These are phyloP conservation scores for Suhomyces kilbournensis DNA, from an alignment of 805 yeast genomes.

Conservation along the genomic window DNA sequence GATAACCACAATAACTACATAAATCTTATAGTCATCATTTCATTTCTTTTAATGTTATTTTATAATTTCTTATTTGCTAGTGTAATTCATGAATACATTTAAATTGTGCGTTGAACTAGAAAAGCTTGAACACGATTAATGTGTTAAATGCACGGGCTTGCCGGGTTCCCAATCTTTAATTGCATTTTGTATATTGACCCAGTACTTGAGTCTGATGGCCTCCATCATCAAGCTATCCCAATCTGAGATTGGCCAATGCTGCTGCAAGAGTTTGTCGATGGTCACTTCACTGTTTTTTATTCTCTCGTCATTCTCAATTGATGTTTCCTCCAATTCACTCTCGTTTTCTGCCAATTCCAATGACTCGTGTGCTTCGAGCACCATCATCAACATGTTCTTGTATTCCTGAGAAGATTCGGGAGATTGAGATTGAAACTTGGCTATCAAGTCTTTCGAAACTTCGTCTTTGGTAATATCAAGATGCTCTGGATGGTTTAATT, in stretches of 20 bases:
- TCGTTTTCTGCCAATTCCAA: constrained; percentile 63
- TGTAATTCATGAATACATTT: background rate
- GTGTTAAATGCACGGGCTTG: constrained; percentile 61
- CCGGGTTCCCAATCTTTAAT: constrained; percentile 79
- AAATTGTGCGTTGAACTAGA: background rate
- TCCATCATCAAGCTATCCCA: constrained; percentile 60
- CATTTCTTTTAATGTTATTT: constrained; percentile 1
- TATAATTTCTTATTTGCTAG: background rate
- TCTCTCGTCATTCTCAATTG: constrained; percentile 55
- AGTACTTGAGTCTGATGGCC: constrained; percentile 74
- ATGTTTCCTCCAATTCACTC: constrained; percentile 53
- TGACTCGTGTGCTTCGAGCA: constrained; percentile 81
- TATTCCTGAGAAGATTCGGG: constrained; percentile 36
- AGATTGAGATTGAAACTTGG: constrained; percentile 34
- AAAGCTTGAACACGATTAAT: constrained; percentile 17
- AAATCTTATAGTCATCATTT: background rate
- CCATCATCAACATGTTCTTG: constrained; percentile 64
- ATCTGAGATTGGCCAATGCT: constrained; percentile 29
- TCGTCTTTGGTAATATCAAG: constrained; percentile 62
- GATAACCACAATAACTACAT: background rate
- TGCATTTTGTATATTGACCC: constrained; percentile 74
- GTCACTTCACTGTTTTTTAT: constrained; percentile 44
- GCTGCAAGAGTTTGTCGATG: constrained; percentile 46
- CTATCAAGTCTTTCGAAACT: constrained; percentile 39
- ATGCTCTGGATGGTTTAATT: constrained; percentile 34